Evolutionary conservation across 345 rosid species (phyloP), one percentile per base, ranked within the genome.

Genomic region (Microthlaspi erraticum): DNA sequence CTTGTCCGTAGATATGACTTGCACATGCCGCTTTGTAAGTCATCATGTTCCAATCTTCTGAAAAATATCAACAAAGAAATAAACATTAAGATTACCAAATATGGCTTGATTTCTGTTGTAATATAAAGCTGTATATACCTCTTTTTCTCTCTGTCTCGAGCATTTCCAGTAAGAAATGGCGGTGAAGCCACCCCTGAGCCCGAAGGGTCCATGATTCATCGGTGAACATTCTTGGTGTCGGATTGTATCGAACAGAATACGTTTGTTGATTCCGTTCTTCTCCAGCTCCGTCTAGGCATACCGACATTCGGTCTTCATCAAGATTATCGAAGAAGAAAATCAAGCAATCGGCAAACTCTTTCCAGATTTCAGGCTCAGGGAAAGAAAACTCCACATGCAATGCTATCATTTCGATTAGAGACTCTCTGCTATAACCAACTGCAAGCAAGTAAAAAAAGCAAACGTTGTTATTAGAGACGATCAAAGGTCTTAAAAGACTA

Each of bases 21-120:
- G 89, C 92, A 51, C 88, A 85, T 2, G 93, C 94, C 3, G 94
- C 96, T 81, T 93, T 91, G 75, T 81, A 86, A 8, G 84, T 70
- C 59, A 86, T 60, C 50, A 82, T 83, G 80, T 86, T 76, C 79
- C 68, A 13, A 26, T 78, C 78, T 12, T 20, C 58, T 54, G 88
- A 77, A 43, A 10, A 44, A 6, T 16, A 55, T 54, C 38, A 63
- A 3, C 17, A 53, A 26, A 26, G n/a, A n/a, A n/a, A n/a, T n/a
- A n/a, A n/a, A n/a, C n/a, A n/a, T n/a, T n/a, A n/a, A n/a, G n/a
- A n/a, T n/a, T n/a, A n/a, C n/a, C 17, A 53, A 26, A 26, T 2
- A 26, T 1, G 20, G 7, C 16, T 43, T 4, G 16, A 5, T 13
- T 38, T 46, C 17, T 36, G 60, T 55, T 44, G 67, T 10, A 18